Percentiles rank a stretch among this genome's conserved stretches.
Evolutionary conservation across 2,329 filamentous ascomycete species (phyloP).

Genomic region (Elsinoe perseae): DNA sequence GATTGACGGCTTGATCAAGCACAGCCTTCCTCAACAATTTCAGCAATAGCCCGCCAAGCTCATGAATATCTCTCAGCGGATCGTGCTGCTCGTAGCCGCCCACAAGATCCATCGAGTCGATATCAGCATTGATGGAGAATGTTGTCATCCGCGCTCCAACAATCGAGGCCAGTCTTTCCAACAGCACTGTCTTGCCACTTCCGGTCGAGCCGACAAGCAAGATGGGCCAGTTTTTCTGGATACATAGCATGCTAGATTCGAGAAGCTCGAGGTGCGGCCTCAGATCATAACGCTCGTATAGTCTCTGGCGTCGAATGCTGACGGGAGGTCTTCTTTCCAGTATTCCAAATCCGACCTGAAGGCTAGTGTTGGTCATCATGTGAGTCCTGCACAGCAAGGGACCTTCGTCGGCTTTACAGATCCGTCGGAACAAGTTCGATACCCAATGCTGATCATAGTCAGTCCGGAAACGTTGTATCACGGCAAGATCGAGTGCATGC

Average conservation of each 20-base stretch:
- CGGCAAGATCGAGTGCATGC: slow-evolving; percentile 74
- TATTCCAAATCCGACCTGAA: slow-evolving; percentile 74
- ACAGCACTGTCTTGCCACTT: slow-evolving; percentile 73
- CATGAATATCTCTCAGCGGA: slow-evolving; percentile 61
- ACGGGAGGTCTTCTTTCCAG: slow-evolving; percentile 49
- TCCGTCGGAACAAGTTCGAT: slow-evolving; percentile 46
- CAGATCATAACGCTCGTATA: slow-evolving; percentile 24
- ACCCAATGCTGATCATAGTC: slow-evolving; percentile 59
- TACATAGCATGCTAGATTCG: slow-evolving; percentile 79
- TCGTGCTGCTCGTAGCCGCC: slow-evolving; percentile 96
- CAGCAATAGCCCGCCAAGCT: slow-evolving; percentile 40
- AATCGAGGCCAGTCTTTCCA: slow-evolving; percentile 72
- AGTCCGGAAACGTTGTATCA: slow-evolving; percentile 80
- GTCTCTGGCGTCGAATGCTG: not conserved
- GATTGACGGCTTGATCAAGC: no score
- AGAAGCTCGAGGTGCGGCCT: slow-evolving; percentile 56
- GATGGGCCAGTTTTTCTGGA: slow-evolving; percentile 79
- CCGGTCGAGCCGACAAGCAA: slow-evolving; percentile 82
- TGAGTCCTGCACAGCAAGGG: slow-evolving; percentile 56
- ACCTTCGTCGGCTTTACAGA: slow-evolving; percentile 54
- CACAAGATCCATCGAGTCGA: slow-evolving; percentile 94
- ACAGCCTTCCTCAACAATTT: not conserved
- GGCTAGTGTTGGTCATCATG: slow-evolving; percentile 55
- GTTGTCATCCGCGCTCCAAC: slow-evolving; percentile 69
- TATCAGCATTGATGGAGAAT: slow-evolving; percentile 86